Base-by-base conservation (phyloP, 805 yeast species). In the Barnettozyma vustinii region DNA sequence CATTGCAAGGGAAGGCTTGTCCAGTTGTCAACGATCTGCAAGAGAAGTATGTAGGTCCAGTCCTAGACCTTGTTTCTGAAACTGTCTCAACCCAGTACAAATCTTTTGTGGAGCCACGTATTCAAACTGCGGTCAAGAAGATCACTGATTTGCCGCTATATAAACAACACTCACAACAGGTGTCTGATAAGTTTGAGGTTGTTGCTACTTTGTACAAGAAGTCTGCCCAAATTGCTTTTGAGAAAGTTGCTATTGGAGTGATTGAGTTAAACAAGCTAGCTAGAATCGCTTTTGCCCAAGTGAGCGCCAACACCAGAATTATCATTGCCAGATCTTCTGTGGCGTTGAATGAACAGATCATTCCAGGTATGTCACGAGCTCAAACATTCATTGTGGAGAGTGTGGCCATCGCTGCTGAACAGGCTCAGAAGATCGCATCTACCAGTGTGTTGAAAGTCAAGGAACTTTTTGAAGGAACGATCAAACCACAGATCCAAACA, bases 71-170 rank as follows among this genome's bases (percentile, higher is more conserved):
- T 20, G 51, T 45, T 5, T 40, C 45, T 26, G 12, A 10, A 2
- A 41, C 30, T 9, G 46, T 44, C 8, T 12, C 40, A 2, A 42
- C 26, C n/a, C 50, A 54, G 36, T 60, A 58, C 42, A 44, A 52
- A 21, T 43, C 42, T 5, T 42, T 52, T 16, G 27, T 55, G 8
- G 36, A 57, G 23, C 30, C 48, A 12, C 51, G 58, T 47, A 51
- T 58, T 3, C 37, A 49, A 3, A 15, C 41, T 16, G 4, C 49
- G 3, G 23, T 27, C 1, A 40, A 46, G 6, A 52, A 50, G 23
- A 12, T 56, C 9, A 3, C 37, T 2, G 42, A 40, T 18, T 47
- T 57, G 8, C 50, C 56, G n/a, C 15, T 33, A 4, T 19, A 15
- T 3, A 37, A 15, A 4, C 21, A 39, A 32, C 30, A 33, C 19